Conservation (phyloP, 257 asterid genomes). For the Nicotiana otophora region DNA sequence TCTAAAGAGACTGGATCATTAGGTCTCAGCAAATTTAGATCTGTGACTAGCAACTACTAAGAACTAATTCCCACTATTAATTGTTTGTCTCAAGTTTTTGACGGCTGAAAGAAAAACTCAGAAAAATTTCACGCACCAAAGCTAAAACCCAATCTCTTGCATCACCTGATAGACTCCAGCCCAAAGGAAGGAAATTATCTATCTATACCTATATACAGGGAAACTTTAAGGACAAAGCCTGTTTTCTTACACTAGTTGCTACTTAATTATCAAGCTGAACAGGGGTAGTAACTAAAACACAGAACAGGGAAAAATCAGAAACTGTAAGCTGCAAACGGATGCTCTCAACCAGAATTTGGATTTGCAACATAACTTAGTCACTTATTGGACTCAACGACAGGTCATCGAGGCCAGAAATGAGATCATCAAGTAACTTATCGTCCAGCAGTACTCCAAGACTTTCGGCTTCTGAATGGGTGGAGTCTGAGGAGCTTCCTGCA, state of each 20-base stretch:
- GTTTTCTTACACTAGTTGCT: neutral
- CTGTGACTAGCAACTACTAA: neutral
- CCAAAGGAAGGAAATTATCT: neutral
- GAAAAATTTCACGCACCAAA: neutral
- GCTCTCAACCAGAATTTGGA: slow-evolving; percentile 5
- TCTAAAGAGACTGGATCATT: neutral
- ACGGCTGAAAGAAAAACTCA: neutral
- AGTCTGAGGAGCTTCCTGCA: slow-evolving; percentile 16
- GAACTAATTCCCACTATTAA: neutral
- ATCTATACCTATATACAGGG: neutral
- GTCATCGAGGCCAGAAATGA: slow-evolving; percentile 49
- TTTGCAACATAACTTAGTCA: neutral
- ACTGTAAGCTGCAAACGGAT: neutral
- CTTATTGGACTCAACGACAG: slow-evolving; percentile 33
- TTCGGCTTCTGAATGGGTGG: slow-evolving; percentile 21
- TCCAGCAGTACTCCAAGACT: slow-evolving; percentile 18
- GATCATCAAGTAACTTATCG: slow-evolving; percentile 35
- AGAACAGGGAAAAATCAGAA: neutral
- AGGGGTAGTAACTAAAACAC: neutral
- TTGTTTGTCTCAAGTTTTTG: neutral
- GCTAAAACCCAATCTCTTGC: neutral
- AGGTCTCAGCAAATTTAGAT: neutral
- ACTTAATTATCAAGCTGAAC: neutral
- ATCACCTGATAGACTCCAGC: neutral
- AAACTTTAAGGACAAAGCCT: neutral